phyloP scores from a whole-genome alignment of 257 asterid genomes.

The Forsythia suspensa region DNA sequence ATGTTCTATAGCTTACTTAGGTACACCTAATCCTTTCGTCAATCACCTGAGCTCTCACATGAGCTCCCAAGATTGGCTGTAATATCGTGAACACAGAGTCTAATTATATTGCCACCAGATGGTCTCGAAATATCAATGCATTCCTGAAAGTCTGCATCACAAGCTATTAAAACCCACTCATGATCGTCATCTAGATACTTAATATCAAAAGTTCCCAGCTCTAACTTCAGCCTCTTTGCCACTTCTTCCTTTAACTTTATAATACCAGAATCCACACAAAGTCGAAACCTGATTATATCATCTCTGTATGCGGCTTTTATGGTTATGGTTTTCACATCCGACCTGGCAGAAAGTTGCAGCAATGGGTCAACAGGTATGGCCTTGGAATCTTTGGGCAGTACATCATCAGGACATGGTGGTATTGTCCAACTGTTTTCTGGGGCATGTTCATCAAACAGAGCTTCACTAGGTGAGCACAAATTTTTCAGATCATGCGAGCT shows the following conservation, averaged over 20 bases:
- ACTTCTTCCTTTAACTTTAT: slow-evolving; percentile 70
- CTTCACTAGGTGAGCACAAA: slow-evolving; percentile 52
- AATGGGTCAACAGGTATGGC: slow-evolving; percentile 39
- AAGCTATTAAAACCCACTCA: slow-evolving; percentile 80
- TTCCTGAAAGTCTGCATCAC: slow-evolving; percentile 76
- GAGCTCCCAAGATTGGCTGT: slow-evolving; percentile 76
- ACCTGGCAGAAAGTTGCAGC: slow-evolving; percentile 41
- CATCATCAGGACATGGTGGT: slow-evolving; percentile 27
- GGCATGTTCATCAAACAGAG: slow-evolving; percentile 48
- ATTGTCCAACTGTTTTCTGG: slow-evolving; percentile 63
- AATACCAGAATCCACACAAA: slow-evolving; percentile 46
- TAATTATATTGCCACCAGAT: slow-evolving; percentile 55
- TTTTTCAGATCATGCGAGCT: slow-evolving; percentile 78
- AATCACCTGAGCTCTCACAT: slow-evolving; percentile 87
- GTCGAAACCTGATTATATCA: slow-evolving; percentile 80
- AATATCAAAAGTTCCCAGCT: slow-evolving; percentile 69
- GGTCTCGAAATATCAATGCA: slow-evolving; percentile 56
- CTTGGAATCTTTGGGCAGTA: slow-evolving; percentile 27
- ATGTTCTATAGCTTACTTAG: slow-evolving; percentile 37
- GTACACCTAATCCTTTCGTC: slow-evolving; percentile 27
- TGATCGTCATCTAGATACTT: slow-evolving; percentile 84
- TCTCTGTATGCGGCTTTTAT: slow-evolving; percentile 78
- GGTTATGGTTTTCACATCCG: slow-evolving; percentile 61
- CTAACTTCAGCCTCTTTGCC: slow-evolving; percentile 75
- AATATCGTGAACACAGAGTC: slow-evolving; percentile 67